Base-by-base conservation (phyloP, 2,329 filamentous ascomycete species). In the Calonectria leucothoes region DNA sequence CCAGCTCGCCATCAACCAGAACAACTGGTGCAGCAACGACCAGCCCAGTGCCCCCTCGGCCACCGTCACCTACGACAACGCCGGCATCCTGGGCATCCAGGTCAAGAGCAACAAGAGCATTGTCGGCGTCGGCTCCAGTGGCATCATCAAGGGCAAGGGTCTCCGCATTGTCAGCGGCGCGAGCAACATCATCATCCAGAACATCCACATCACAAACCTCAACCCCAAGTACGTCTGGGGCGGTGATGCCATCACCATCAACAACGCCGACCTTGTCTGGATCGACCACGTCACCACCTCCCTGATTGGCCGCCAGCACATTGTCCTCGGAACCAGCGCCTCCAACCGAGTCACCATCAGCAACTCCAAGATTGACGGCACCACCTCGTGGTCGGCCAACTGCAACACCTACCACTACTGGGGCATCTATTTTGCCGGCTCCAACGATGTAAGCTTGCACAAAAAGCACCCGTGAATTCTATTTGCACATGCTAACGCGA, bases 321-420 rank as follows among this genome's bases (percentile, higher is more conserved):
- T 91, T 64, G 90, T 91, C 63, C 86, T 89, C 52, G 90, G 90
- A 74, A 87, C 86, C 78, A 78, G 81, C 4, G 86, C 88, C 55
- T 87, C 86, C 76, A 86, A 86, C 79, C 88, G 88, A 42, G 87
- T 92, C 25, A 90, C 89, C 17, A 87, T 92, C 79, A 89, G 89
- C 76, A 91, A 92, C 86, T 85, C 79, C 83, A 87, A 90, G 78
- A 88, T 92, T 79, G 87, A 92, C 80, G 91, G 91, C 69, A 77
- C 80, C 12, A 86, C 87, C 25, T 79, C 83, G 12, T 92, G 85
- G 83, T 91, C 89, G 12, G 87, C 90, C 1, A 88, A 86, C 25
- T 92, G 91, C 80, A 85, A 92, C 76, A 86, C 85, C 45, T 86
- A 90, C 81, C 89, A 91, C 82, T 91, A 92, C 85, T 92, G 90